Evolutionary conservation across 192 early-diverging fungal genomes (phyloP).

Genomic region (Coemansia interrupta): DNA sequence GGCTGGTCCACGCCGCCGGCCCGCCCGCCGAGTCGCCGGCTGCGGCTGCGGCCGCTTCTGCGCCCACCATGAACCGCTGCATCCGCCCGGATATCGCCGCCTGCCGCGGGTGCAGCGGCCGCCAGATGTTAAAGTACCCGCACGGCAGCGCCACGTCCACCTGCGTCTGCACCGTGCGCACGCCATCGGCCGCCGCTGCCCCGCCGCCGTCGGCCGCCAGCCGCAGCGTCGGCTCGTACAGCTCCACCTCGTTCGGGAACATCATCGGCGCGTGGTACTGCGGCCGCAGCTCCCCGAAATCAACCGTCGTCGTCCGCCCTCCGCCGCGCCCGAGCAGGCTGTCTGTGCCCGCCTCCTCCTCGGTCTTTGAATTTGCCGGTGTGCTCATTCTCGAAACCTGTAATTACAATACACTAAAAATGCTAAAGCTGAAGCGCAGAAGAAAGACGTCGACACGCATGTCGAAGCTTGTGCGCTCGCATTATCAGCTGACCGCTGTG

Average conservation of each 20-base stretch:
- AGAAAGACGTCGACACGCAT: too few relatives aligned
- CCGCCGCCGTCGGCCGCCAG: neutral
- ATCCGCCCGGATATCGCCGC: constrained; percentile 25
- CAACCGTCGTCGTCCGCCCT: constrained; percentile 1
- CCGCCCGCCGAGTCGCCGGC: neutral
- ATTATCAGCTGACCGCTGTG: too few relatives aligned
- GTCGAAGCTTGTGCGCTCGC: too few relatives aligned
- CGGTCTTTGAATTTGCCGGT: neutral
- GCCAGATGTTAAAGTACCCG: constrained; percentile 49
- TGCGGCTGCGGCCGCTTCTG: neutral
- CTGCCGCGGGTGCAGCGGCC: constrained; percentile 25
- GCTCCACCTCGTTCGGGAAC: constrained; percentile 44
- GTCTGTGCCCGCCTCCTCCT: neutral
- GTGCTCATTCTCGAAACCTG: neutral
- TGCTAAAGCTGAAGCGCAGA: neutral
- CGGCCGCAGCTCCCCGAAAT: constrained; percentile 32
- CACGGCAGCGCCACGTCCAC: constrained; percentile 38
- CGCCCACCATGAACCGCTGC: constrained; percentile 14
- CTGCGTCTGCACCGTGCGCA: constrained; percentile 6
- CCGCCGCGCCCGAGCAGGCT: neutral
- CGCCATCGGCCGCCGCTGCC: neutral
- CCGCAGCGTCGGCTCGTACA: constrained; percentile 38
- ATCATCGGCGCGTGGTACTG: constrained; percentile 38
- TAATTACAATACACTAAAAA: neutral
- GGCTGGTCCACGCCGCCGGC: constrained; percentile 28